Evolutionary conservation across 108 stramenopile species (phyloP).

Genomic region (Discostella stelligeroides): DNA sequence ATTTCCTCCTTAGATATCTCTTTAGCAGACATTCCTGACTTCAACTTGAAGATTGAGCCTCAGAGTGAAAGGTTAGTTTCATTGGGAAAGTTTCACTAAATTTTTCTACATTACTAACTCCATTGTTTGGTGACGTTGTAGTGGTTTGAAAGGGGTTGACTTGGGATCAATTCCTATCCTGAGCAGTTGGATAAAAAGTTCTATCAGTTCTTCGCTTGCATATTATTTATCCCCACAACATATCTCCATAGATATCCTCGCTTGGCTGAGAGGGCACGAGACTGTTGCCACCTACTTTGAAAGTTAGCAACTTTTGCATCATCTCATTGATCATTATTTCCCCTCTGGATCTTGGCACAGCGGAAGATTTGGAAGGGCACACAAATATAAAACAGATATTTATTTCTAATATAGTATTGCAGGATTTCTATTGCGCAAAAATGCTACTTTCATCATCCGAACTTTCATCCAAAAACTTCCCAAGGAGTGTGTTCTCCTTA

Average conservation of each 20-base stretch:
- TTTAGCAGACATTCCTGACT: constrained; percentile 38
- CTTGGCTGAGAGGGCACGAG: constrained; percentile 32
- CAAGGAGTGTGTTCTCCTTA: constrained; percentile 2
- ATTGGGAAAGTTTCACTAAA: neutral
- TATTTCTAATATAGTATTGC: too few relatives aligned
- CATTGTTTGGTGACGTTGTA: constrained; percentile 6
- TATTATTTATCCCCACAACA: constrained; percentile 43
- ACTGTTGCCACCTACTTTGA: constrained; percentile 19
- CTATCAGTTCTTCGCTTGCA: constrained; percentile 20
- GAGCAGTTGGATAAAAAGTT: constrained; percentile 48
- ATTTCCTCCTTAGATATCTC: constrained; percentile 45
- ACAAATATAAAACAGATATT: too few relatives aligned
- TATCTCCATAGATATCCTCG: constrained; percentile 42
- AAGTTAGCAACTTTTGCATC: neutral
- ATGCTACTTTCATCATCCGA: constrained; percentile 8
- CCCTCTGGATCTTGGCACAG: neutral
- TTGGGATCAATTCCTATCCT: constrained; percentile 51
- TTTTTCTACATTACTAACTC: neutral
- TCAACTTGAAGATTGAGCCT: constrained; percentile 39
- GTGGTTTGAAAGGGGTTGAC: constrained; percentile 54
- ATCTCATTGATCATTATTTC: neutral
- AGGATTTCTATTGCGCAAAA: neutral
- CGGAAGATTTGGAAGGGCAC: too few relatives aligned
- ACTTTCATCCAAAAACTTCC: constrained; percentile 11
- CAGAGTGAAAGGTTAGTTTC: constrained; percentile 39